Conservation (phyloP, 2,329 filamentous ascomycete genomes). For the Colletotrichum trifolii region DNA sequence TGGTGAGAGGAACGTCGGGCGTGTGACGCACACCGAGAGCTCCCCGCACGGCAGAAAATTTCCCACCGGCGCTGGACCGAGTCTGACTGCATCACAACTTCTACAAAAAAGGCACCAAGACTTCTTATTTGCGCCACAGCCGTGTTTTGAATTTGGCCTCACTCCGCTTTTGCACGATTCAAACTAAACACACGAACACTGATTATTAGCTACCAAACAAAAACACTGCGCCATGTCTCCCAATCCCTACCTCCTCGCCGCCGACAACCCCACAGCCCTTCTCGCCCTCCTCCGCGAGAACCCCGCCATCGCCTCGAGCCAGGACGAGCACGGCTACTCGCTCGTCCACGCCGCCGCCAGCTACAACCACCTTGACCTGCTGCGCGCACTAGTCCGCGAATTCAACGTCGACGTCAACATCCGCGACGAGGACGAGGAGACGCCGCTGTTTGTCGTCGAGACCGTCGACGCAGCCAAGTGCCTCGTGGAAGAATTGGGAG, state of each 20-base stretch:
- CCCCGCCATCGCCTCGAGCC: constrained; percentile 79
- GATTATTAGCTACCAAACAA: too few species aligned
- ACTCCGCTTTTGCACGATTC: not conserved
- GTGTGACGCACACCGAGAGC: constrained; percentile 31
- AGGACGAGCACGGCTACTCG: constrained; percentile 94
- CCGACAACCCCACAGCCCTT: constrained; percentile 81
- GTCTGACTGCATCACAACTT: not conserved
- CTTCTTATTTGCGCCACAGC: constrained; percentile 12
- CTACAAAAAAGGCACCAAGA: not conserved
- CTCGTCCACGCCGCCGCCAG: constrained; percentile 92
- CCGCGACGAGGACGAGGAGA: constrained; percentile 91
- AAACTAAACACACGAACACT: too few species aligned
- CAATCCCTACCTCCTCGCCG: constrained; percentile 81
- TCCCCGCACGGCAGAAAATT: constrained; percentile 37
- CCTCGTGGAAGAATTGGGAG: constrained; percentile 84
- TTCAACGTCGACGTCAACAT: constrained; percentile 84
- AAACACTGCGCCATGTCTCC: constrained; percentile 53
- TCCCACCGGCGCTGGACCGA: constrained; percentile 16
- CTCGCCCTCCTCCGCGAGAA: constrained; percentile 79
- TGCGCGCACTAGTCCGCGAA: constrained; percentile 79
- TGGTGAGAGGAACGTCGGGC: not conserved
- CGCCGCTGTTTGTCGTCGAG: constrained; percentile 93
- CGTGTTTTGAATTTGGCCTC: constrained; percentile 25
- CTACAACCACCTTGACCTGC: constrained; percentile 86
- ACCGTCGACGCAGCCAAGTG: constrained; percentile 80